Conservation (phyloP, 106 monocot species). For the Posidonia australis region DNA sequence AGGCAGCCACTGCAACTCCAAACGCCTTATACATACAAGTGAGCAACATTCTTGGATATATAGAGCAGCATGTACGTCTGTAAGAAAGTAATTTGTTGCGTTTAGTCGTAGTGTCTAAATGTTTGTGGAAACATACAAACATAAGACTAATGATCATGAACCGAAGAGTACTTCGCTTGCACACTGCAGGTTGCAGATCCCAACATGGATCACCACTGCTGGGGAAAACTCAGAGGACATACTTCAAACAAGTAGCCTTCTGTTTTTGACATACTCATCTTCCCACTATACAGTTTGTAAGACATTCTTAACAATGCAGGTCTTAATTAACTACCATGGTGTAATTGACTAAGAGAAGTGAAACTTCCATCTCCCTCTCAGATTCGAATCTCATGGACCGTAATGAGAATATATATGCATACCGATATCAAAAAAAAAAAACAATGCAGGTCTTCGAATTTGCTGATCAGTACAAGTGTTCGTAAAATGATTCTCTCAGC, state of each 20-base stretch:
- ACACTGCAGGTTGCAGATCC: constrained; percentile 57
- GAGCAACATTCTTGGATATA: background rate
- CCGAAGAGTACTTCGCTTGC: too few species aligned
- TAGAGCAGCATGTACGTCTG: background rate
- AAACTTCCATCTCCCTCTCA: too few species aligned
- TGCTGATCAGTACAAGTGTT: constrained; percentile 44
- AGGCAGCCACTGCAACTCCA: constrained; percentile 46
- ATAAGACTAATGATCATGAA: too few species aligned
- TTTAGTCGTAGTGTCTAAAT: too few species aligned
- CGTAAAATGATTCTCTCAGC: constrained; percentile 69
- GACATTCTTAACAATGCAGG: constrained; percentile 20
- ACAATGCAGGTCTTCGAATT: too few species aligned
- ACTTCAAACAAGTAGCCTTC: too few species aligned
- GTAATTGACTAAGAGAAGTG: too few species aligned
- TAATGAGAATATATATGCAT: too few species aligned
- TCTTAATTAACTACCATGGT: too few species aligned
- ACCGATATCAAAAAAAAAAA: too few species aligned
- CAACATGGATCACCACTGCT: constrained; percentile 56
- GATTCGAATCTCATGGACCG: too few species aligned
- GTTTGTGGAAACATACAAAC: too few species aligned
- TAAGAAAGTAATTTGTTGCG: background rate
- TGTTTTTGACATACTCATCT: constrained; percentile 51
- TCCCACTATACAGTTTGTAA: background rate
- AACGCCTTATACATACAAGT: constrained; percentile 49
- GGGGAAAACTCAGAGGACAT: constrained; percentile 90